These are phyloP conservation scores for Yamadazyma nakazawae DNA, from an alignment of 805 yeast species.

Conservation along the genomic window DNA sequence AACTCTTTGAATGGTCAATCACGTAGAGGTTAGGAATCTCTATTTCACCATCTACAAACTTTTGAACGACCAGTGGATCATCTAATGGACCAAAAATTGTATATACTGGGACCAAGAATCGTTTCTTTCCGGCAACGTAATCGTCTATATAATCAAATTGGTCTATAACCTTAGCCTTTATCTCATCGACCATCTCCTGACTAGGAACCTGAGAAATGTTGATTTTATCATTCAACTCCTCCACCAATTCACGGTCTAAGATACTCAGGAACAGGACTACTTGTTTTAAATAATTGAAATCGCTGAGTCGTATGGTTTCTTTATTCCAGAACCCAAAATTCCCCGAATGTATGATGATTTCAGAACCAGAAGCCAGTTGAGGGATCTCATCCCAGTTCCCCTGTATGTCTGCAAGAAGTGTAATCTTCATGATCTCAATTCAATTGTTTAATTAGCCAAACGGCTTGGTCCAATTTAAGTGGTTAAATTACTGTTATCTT, in stretches of 20 bases:
- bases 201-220: slow-evolving; percentile 19
- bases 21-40: slow-evolving; percentile 54
- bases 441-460: neutral
- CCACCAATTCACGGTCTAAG: slow-evolving; percentile 45
- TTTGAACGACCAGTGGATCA: slow-evolving; percentile 64
- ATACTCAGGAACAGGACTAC: slow-evolving; percentile 66
- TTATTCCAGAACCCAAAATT: slow-evolving; percentile 73
- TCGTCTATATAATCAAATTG: slow-evolving; percentile 11
- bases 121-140: slow-evolving; percentile 34
- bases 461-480: neutral
- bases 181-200: slow-evolving; percentile 10
- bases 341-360: slow-evolving; percentile 64
- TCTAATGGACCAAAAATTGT: slow-evolving; percentile 76
- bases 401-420: slow-evolving; percentile 26
- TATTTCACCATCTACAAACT: slow-evolving; percentile 54
- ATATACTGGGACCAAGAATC: slow-evolving; percentile 61
- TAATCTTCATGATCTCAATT: slow-evolving; percentile 6
- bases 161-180: slow-evolving; percentile 8
- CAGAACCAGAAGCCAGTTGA: slow-evolving; percentile 16
- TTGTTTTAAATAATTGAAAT: slow-evolving; percentile 56
- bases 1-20: slow-evolving; percentile 55
- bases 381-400: slow-evolving; percentile 21
- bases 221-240: slow-evolving; percentile 51
- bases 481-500: slow-evolving; percentile 1
- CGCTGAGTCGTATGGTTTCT: slow-evolving; percentile 49